Evolutionary conservation across 768 basidiomycete species (phyloP).

Genomic region (Kwoniella heveanensis): DNA sequence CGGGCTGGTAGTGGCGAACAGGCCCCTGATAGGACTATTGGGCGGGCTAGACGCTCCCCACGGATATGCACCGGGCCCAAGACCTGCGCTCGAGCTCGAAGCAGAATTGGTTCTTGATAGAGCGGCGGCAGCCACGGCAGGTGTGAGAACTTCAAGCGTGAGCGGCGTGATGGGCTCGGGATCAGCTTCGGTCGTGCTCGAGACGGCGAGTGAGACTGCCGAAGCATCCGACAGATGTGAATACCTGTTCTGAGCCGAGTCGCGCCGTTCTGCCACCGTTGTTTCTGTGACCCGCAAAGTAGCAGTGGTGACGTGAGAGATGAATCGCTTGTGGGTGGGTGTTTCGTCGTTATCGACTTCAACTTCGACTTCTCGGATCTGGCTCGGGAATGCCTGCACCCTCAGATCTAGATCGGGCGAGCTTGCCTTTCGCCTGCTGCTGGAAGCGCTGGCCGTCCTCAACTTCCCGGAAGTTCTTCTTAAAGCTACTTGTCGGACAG

Average conservation of each 20-base stretch:
- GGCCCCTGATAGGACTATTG: conserved; percentile 10
- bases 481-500: conserved; percentile 14
- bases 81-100: background rate
- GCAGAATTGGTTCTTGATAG: conserved; percentile 10
- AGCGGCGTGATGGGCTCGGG: conserved; percentile 8
- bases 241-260: conserved; percentile 3
- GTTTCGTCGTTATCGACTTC: conserved; percentile 1
- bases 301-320: background rate
- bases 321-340: conserved; percentile 9
- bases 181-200: background rate
- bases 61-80: conserved; percentile 14
- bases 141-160: conserved; percentile 5
- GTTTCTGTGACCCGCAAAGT: background rate
- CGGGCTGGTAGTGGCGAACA: conserved; percentile 7
- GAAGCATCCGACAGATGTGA: conserved; percentile 16
- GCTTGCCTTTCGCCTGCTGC: background rate
- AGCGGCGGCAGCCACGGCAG: background rate
- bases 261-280: background rate
- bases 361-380: too few relatives aligned
- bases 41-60: conserved; percentile 21
- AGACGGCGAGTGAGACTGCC: background rate
- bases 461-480: background rate
- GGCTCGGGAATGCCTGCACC: background rate
- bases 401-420: background rate
- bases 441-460: background rate